Evolutionary conservation across 78 protist species (phyloP).

Genomic region (Salpingoeca rosetta): DNA sequence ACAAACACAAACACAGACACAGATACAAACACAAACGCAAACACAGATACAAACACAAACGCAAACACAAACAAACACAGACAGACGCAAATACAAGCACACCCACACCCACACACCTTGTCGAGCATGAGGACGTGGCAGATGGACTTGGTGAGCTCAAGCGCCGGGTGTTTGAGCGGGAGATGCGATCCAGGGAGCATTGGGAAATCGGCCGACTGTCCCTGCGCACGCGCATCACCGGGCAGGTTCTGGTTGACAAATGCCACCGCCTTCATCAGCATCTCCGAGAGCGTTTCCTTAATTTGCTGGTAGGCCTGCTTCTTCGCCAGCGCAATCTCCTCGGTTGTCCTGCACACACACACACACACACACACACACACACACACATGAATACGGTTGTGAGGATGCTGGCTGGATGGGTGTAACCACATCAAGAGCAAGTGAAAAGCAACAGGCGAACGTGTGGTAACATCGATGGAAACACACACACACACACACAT

Average conservation of each 20-base stretch:
- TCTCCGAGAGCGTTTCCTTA: no score
- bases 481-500: no score
- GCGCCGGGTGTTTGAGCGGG: conserved; percentile 1
- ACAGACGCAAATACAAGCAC: neutral
- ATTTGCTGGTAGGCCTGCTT: no score
- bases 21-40: neutral
- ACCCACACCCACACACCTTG: neutral
- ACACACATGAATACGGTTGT: neutral
- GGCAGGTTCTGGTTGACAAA: neutral
- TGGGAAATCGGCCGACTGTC: neutral
- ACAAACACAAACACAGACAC: neutral
- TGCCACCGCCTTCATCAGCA: neutral
- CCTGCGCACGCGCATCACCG: neutral
- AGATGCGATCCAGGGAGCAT: conserved; percentile 10
- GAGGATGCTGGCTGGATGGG: no score
- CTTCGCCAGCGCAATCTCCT: no score
- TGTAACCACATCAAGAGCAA: no score
- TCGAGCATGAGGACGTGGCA: conserved; percentile 48
- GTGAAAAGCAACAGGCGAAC: no score
- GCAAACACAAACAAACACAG: conserved; percentile 37
- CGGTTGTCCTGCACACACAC: neutral
- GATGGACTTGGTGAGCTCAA: conserved; percentile 37
- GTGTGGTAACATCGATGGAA: no score
- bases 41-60: conserved; percentile 59
- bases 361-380: neutral